Percentiles rank a stretch among this genome's conserved stretches.
phyloP scores from a whole-genome alignment of 2,329 filamentous ascomycete genomes.

The Fusarium begoniae region DNA sequence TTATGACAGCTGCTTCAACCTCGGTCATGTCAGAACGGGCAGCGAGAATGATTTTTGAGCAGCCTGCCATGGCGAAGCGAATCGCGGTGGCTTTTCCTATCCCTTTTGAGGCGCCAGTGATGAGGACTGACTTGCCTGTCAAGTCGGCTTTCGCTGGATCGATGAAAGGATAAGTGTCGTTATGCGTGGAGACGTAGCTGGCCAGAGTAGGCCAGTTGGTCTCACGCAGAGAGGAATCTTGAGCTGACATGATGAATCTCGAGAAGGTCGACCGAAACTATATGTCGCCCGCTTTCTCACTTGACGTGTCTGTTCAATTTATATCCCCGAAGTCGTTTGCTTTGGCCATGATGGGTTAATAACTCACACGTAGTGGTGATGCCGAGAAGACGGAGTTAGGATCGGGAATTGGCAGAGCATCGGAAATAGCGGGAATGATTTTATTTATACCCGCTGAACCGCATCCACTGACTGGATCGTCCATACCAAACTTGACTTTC shows the following conservation, averaged over 20 bases:
- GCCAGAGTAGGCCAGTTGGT: neutral
- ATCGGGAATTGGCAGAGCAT: neutral
- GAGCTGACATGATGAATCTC: neutral
- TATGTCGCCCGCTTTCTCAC: too few relatives aligned
- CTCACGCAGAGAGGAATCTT: neutral
- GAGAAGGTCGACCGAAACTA: too few relatives aligned
- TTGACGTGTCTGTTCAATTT: too few relatives aligned
- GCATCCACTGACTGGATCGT: neutral
- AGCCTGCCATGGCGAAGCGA: conserved; percentile 64
- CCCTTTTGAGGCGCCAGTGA: neutral
- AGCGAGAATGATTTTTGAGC: conserved; percentile 59
- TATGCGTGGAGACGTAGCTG: neutral
- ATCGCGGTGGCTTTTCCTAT: conserved; percentile 59
- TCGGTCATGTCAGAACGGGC: conserved; percentile 58
- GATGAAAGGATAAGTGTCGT: conserved; percentile 58
- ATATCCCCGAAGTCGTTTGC: fast-evolving
- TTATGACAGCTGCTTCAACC: conserved; percentile 43
- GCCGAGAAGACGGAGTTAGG: neutral
- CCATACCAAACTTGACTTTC: neutral
- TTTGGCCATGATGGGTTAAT: neutral
- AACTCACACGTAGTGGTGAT: neutral
- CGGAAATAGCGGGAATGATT: neutral
- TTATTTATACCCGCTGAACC: neutral
- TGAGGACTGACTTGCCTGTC: conserved; percentile 44
- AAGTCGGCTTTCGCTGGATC: conserved; percentile 52